Percentiles rank a stretch among this genome's conserved stretches.
Conservation (phyloP, 2,329 filamentous ascomycete species). For the Pseudogymnoascus sp. region DNA sequence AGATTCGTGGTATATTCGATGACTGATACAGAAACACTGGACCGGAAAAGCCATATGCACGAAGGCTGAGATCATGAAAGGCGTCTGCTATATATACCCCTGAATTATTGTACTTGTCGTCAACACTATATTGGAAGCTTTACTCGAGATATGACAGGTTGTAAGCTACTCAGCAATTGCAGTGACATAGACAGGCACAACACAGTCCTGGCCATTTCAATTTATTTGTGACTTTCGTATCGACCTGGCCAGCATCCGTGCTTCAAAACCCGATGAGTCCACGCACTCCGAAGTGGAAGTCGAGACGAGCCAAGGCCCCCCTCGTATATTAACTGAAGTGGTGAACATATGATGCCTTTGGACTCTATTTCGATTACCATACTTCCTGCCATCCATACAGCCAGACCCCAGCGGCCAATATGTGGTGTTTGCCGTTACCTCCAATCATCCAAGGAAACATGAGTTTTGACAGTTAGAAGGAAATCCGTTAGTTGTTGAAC, state of each 20-base stretch:
- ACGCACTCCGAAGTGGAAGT: neutral
- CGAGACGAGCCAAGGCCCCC: neutral
- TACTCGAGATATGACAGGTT: neutral
- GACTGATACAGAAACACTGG: constrained; percentile 19
- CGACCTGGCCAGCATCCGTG: neutral
- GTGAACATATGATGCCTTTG: neutral
- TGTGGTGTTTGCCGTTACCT: neutral
- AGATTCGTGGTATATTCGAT: constrained; percentile 28
- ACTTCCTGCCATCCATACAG: neutral
- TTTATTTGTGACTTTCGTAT: neutral
- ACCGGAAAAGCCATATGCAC: neutral
- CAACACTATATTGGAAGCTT: neutral
- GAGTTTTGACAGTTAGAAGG: neutral
- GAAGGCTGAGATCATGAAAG: neutral
- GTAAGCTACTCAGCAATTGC: neutral
- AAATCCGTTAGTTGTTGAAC: neutral
- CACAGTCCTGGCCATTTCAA: neutral
- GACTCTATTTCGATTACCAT: neutral
- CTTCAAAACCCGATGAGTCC: neutral
- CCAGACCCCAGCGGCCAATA: neutral
- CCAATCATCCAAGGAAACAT: neutral
- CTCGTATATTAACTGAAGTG: neutral
- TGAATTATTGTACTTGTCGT: neutral
- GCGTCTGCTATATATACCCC: constrained; percentile 2
- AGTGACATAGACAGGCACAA: neutral